phyloP scores from a whole-genome alignment of 2,329 filamentous ascomycete genomes.

The Pseudopithomyces maydicus region DNA sequence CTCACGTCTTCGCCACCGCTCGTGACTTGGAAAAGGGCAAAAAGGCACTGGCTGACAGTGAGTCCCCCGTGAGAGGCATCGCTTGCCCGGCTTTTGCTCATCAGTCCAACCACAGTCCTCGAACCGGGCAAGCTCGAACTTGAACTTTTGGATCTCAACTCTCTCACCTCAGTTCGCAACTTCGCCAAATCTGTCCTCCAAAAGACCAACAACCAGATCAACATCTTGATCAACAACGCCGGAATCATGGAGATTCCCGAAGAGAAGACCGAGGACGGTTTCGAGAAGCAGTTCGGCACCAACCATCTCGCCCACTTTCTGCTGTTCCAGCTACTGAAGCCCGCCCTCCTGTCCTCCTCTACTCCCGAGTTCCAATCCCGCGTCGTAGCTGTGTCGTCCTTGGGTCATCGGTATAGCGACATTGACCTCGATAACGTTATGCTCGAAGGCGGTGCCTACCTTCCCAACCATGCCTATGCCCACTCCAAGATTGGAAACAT shows the following conservation, averaged over 20 bases:
- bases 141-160: constrained; percentile 21
- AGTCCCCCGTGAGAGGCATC: background rate
- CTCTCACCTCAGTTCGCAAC: constrained; percentile 19
- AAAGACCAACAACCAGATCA: constrained; percentile 16
- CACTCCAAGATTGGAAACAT: constrained; percentile 60
- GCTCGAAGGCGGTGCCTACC: constrained; percentile 42
- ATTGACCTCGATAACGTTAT: constrained; percentile 52
- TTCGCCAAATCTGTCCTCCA: constrained; percentile 21
- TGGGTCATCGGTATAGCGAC: constrained; percentile 43
- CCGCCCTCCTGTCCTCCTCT: constrained; percentile 38
- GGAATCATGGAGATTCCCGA: constrained; percentile 38
- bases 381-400: constrained; percentile 47
- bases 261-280: constrained; percentile 34
- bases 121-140: constrained; percentile 16
- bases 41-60: constrained; percentile 9
- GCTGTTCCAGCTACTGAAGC: constrained; percentile 49
- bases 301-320: constrained; percentile 56
- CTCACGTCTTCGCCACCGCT: constrained; percentile 51
- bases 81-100: background rate
- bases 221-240: constrained; percentile 36
- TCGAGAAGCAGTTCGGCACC: constrained; percentile 47
- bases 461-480: constrained; percentile 48
- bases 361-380: constrained; percentile 34
- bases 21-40: constrained; percentile 43
- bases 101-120: constrained; percentile 11